Evolutionary conservation across 441 rosid species (phyloP).

Genomic region (Aleurites moluccanus): DNA sequence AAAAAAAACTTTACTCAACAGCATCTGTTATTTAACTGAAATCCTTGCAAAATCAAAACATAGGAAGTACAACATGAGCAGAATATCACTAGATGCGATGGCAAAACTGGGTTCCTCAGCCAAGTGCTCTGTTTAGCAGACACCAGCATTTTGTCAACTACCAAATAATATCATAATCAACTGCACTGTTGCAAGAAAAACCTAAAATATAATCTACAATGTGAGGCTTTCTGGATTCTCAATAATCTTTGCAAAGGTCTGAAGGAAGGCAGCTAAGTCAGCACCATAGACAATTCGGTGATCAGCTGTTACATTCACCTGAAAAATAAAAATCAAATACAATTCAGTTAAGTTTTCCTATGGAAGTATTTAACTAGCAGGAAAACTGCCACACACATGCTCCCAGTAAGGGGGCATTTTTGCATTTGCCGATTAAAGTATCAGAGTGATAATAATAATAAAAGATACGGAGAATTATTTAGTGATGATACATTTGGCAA

Average conservation of each 20-base stretch:
- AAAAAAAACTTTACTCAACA: constrained; percentile 18
- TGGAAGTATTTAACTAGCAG: background rate
- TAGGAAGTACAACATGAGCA: constrained; percentile 24
- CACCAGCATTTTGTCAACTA: constrained; percentile 10
- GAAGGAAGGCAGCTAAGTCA: constrained; percentile 90
- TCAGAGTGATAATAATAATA: background rate
- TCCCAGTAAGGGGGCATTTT: background rate
- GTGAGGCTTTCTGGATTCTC: constrained; percentile 85
- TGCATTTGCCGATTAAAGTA: background rate
- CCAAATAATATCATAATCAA: constrained; percentile 5
- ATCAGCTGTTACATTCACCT: constrained; percentile 99
- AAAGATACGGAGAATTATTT: background rate
- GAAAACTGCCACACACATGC: background rate
- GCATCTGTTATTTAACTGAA: constrained; percentile 13
- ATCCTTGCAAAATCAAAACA: constrained; percentile 23
- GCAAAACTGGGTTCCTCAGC: constrained; percentile 28
- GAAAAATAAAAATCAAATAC: constrained; percentile 27
- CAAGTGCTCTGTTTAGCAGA: constrained; percentile 17
- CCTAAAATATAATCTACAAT: constrained; percentile 37
- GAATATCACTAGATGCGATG: background rate
- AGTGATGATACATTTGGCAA: background rate
- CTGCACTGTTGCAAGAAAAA: constrained; percentile 17
- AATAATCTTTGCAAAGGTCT: constrained; percentile 86
- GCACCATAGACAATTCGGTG: constrained; percentile 91
- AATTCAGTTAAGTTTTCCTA: constrained; percentile 9